Percentiles rank a stretch among this genome's conserved stretches.
phyloP scores from a whole-genome alignment of 148 eudicot genomes.

The Rhododendron ferrugineum region DNA sequence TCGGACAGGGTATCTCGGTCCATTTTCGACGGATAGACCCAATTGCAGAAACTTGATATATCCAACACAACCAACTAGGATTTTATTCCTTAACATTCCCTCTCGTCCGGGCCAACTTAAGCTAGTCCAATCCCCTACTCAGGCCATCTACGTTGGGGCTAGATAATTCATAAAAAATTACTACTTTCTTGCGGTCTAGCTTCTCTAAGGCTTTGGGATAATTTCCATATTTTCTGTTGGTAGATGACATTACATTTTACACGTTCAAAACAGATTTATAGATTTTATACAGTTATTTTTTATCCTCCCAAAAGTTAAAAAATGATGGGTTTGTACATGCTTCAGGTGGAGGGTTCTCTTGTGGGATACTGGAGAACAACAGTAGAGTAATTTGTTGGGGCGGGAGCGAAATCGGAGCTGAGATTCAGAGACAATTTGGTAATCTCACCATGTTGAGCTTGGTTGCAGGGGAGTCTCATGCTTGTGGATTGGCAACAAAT shows the following conservation, averaged over 20 bases:
- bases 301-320: background rate
- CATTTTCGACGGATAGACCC: background rate
- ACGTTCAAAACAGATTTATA: background rate
- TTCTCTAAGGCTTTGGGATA: background rate
- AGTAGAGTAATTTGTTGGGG: conserved; percentile 49
- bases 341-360: conserved; percentile 48
- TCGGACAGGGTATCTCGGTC: too few species aligned
- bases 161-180: too few species aligned
- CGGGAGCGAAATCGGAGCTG: conserved; percentile 34
- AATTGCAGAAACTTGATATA: background rate
- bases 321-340: background rate
- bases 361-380: conserved; percentile 37
- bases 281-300: too few species aligned
- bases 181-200: too few species aligned
- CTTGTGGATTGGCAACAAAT: conserved; percentile 43
- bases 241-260: background rate
- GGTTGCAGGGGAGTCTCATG: conserved; percentile 51
- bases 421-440: conserved; percentile 38
- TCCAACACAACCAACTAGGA: background rate
- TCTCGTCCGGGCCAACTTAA: too few species aligned
- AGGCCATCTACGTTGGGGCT: too few species aligned
- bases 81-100: background rate
- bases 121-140: too few species aligned
- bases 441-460: conserved; percentile 39
- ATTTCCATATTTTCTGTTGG: background rate